phyloP scores from a whole-genome alignment of 257 asterid species.

The Solanum pinnatisectum region DNA sequence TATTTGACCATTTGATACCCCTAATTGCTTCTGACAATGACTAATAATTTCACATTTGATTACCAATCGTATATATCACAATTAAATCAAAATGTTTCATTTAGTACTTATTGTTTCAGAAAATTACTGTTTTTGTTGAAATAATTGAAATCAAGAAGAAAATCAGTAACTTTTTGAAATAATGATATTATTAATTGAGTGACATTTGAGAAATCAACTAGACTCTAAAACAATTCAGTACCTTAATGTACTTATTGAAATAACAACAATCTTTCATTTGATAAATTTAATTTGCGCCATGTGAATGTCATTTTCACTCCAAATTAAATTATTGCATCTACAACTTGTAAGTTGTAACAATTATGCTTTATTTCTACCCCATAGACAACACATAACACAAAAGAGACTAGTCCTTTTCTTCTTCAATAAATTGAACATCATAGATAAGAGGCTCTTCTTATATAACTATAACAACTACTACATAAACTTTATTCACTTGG shows the following conservation, averaged over 20 bases:
- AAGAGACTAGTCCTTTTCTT: not conserved
- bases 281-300: conserved; percentile 20
- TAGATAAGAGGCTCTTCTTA: conserved; percentile 1
- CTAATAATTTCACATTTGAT: not conserved
- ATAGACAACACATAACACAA: not conserved
- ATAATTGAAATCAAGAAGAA: too few species aligned
- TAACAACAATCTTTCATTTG: not conserved
- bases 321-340: conserved; percentile 5
- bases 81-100: not conserved
- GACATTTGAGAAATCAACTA: not conserved
- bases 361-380: not conserved
- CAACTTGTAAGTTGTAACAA: conserved; percentile 5
- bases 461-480: not conserved
- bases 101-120: too few species aligned
- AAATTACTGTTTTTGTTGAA: too few species aligned
- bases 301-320: conserved; percentile 39
- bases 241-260: not conserved
- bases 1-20: not conserved
- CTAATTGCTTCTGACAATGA: not conserved
- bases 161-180: too few species aligned
- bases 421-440: not conserved
- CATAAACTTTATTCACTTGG: not conserved
- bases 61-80: not conserved
- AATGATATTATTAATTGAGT: not conserved
- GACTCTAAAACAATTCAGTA: not conserved